A percentile compares a stretch with the other conserved stretches of the same genome.
These are phyloP conservation scores for Metschnikowia gelsemii DNA, from an alignment of 805 yeast species.

Conservation along the genomic window DNA sequence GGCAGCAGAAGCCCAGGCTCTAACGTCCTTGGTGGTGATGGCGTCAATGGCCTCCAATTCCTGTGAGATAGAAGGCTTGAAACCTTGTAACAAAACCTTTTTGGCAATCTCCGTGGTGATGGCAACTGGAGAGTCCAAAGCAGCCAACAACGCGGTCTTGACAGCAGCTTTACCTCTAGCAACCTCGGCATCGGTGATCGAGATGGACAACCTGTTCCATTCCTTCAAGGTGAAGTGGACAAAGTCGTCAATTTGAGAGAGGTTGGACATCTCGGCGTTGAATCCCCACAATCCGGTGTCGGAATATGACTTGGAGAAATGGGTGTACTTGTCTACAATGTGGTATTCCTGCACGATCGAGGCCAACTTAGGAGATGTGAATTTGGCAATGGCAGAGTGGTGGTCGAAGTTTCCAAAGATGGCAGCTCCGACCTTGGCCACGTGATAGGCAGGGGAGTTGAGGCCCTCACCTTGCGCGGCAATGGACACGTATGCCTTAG, in stretches of 20 bases:
- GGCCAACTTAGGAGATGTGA: slow-evolving; percentile 65
- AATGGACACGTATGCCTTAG: slow-evolving; percentile 74
- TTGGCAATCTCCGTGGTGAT: slow-evolving; percentile 58
- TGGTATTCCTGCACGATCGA: slow-evolving; percentile 69
- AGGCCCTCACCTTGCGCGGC: slow-evolving; percentile 73
- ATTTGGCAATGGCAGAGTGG: slow-evolving; percentile 49
- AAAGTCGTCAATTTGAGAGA: slow-evolving; percentile 66
- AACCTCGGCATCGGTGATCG: slow-evolving; percentile 74
- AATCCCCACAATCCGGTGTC: slow-evolving; percentile 87
- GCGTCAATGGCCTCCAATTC: slow-evolving; percentile 61
- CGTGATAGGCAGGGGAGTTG: slow-evolving; percentile 61
- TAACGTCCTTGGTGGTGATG: slow-evolving; percentile 57
- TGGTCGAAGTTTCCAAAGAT: slow-evolving; percentile 55
- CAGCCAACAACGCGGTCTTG: slow-evolving; percentile 59
- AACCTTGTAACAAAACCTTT: slow-evolving; percentile 59
- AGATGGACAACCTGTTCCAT: slow-evolving; percentile 81
- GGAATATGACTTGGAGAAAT: slow-evolving; percentile 70
- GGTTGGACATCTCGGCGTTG: slow-evolving; percentile 61
- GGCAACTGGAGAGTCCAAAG: slow-evolving; percentile 48
- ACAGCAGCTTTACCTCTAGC: slow-evolving; percentile 72
- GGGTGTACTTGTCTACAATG: slow-evolving; percentile 67
- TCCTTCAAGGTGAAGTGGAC: slow-evolving; percentile 79
- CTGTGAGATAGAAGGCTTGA: slow-evolving; percentile 60
- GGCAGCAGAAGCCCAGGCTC: slow-evolving; percentile 70
- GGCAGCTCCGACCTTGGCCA: slow-evolving; percentile 71